Conservation (phyloP, 2,329 filamentous ascomycete species). For the Alternaria gaisen region DNA sequence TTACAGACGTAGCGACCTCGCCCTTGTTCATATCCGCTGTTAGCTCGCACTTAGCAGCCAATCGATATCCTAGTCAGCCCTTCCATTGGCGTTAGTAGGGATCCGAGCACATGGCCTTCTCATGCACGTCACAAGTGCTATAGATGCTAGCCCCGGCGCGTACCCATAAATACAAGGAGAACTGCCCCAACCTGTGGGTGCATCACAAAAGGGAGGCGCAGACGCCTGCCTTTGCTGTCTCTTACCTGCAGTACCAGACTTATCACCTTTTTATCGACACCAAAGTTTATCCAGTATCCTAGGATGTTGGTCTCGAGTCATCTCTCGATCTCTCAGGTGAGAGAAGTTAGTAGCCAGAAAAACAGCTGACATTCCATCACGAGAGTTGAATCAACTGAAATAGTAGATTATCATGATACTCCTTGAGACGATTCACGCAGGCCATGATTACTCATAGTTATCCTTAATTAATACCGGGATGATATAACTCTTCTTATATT, state of each 20-base stretch:
- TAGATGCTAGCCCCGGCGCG: constrained; percentile 19
- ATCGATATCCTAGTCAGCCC: neutral
- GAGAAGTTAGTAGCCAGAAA: constrained; percentile 8
- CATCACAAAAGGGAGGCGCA: constrained; percentile 1
- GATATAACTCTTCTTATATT: neutral
- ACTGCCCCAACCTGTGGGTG: neutral
- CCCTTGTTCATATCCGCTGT: constrained; percentile 8
- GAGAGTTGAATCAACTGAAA: neutral
- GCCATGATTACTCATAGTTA: neutral
- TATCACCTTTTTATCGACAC: neutral
- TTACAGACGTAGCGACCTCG: constrained; percentile 9
- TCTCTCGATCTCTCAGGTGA: neutral
- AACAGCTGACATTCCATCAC: neutral
- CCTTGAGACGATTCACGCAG: neutral
- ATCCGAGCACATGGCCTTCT: constrained; percentile 9
- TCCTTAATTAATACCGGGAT: neutral
- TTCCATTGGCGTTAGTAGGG: neutral
- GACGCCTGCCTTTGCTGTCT: constrained; percentile 1
- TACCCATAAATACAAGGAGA: constrained; percentile 11
- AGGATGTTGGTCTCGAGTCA: constrained; percentile 7
- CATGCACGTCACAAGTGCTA: constrained; percentile 27
- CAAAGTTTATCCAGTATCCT: neutral
- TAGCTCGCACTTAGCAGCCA: constrained; percentile 10
- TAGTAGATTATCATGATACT: neutral
- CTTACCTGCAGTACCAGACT: neutral